phyloP scores from a whole-genome alignment of 1,139 yeast species.

The Pichia sp. region DNA sequence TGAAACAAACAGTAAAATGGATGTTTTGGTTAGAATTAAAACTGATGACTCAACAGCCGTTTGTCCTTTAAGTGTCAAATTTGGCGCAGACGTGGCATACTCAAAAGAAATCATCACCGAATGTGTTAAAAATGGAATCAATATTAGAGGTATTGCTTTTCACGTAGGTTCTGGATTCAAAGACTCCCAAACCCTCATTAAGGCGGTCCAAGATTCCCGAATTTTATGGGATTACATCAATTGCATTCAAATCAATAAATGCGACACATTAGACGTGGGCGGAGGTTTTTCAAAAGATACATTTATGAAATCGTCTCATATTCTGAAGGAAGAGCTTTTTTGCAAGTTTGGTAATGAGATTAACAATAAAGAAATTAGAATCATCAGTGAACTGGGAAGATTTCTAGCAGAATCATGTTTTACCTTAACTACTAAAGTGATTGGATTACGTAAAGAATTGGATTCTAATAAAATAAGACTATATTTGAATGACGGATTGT shows the following conservation, averaged over 20 bases:
- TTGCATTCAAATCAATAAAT: conserved; percentile 28
- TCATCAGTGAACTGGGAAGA: conserved; percentile 94
- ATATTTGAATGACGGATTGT: conserved; percentile 91
- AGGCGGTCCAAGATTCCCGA: conserved; percentile 69
- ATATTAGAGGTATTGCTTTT: conserved; percentile 81
- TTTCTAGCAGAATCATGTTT: conserved; percentile 82
- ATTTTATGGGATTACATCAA: conserved; percentile 57
- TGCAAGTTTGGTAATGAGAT: conserved; percentile 43
- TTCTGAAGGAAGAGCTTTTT: conserved; percentile 50
- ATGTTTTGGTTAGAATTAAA: conserved; percentile 68
- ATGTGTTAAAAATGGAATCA: conserved; percentile 54
- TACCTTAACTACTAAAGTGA: conserved; percentile 75
- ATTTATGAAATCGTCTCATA: conserved; percentile 53
- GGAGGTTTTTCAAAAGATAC: conserved; percentile 81
- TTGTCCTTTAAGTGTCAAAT: conserved; percentile 83
- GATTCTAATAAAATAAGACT: conserved; percentile 35
- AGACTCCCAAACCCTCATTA: conserved; percentile 58
- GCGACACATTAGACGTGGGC: conserved; percentile 69
- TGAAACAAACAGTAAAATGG: conserved; percentile 51
- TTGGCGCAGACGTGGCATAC: conserved; percentile 64
- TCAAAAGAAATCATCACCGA: conserved; percentile 50
- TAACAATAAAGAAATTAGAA: conserved; percentile 31
- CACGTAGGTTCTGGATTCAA: conserved; percentile 95
- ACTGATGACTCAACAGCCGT: conserved; percentile 89
- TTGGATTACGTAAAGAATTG: conserved; percentile 54